Conservation (phyloP, 192 early-diverging fungal species). For the Backusella circina region DNA sequence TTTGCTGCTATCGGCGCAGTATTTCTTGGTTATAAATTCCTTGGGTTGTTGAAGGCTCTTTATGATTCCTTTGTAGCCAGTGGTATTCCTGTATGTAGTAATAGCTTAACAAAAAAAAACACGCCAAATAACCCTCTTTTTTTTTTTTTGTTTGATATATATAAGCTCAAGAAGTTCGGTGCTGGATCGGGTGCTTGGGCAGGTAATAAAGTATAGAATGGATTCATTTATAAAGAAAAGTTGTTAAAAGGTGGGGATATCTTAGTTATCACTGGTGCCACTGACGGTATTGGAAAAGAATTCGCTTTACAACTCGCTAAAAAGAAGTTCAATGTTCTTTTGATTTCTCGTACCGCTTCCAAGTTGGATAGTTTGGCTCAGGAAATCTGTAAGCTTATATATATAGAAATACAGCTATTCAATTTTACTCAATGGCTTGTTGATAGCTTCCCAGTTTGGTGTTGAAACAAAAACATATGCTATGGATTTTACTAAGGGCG, state of each 20-base stretch:
- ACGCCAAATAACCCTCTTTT: neutral
- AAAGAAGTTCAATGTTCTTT: conserved; percentile 77
- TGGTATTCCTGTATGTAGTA: conserved; percentile 19
- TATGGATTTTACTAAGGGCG: conserved; percentile 77
- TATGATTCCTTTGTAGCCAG: conserved; percentile 18
- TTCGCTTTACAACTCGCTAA: conserved; percentile 88
- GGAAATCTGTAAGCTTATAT: conserved; percentile 53
- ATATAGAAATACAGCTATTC: neutral
- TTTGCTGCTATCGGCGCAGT: conserved; percentile 36
- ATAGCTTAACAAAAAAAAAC: neutral
- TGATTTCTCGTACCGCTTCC: conserved; percentile 76
- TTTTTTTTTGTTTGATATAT: neutral
- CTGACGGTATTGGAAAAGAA: conserved; percentile 95
- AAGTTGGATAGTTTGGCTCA: conserved; percentile 76
- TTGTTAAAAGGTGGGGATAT: neutral
- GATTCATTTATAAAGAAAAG: neutral
- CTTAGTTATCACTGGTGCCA: conserved; percentile 89
- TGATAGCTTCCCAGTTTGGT: conserved; percentile 37
- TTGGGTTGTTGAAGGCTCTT: conserved; percentile 36
- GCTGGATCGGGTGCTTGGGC: conserved; percentile 63
- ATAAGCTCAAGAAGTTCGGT: conserved; percentile 51
- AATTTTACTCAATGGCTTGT: neutral
- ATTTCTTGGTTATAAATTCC: conserved; percentile 28
- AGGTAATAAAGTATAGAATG: conserved; percentile 25
- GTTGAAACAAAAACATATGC: conserved; percentile 64